A percentile compares a stretch with the other conserved stretches of the same genome.
Conservation (phyloP, 1,284 basidiomycete genomes). For the Melampsora abietis-canadensis region DNA sequence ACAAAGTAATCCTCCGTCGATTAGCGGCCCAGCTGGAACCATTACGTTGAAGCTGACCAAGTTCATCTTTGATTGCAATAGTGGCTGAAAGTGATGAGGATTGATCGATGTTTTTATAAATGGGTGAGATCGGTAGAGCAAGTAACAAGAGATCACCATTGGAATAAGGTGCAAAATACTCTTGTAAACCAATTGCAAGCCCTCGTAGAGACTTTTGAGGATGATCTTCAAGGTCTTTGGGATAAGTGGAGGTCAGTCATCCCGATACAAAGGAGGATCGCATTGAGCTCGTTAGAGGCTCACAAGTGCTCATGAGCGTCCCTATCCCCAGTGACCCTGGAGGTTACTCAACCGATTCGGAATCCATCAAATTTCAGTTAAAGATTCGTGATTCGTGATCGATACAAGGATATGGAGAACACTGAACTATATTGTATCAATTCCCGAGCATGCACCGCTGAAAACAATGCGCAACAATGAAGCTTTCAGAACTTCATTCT, state of each 20-base stretch:
- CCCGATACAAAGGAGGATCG: not conserved
- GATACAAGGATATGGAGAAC: not conserved
- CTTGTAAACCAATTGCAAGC: conserved; percentile 17
- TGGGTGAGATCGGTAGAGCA: conserved; percentile 29
- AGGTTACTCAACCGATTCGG: not conserved
- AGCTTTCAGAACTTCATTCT: not conserved
- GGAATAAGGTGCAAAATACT: conserved; percentile 42
- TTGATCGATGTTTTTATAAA: conserved; percentile 25
- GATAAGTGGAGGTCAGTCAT: not conserved
- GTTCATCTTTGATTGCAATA: conserved; percentile 36
- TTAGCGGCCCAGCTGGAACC: conserved; percentile 29
- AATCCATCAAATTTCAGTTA: not conserved
- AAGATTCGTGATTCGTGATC: not conserved
- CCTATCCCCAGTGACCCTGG: conserved; percentile 38
- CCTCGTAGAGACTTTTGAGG: conserved; percentile 7
- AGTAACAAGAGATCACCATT: conserved; percentile 37
- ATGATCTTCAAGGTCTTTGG: conserved; percentile 6
- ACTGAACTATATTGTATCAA: conserved; percentile 40
- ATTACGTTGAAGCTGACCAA: conserved; percentile 18
- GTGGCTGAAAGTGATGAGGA: conserved; percentile 4
- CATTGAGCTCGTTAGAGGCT: not conserved
- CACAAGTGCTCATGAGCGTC: conserved; percentile 31
- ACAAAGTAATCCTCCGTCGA: conserved; percentile 18
- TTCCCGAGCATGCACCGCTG: conserved; percentile 38
- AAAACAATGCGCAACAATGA: not conserved